Evolutionary conservation across 1,284 basidiomycete genomes (phyloP), one percentile per base, ranked within the genome.

Genomic region (Apiotrichum montevideense): DNA sequence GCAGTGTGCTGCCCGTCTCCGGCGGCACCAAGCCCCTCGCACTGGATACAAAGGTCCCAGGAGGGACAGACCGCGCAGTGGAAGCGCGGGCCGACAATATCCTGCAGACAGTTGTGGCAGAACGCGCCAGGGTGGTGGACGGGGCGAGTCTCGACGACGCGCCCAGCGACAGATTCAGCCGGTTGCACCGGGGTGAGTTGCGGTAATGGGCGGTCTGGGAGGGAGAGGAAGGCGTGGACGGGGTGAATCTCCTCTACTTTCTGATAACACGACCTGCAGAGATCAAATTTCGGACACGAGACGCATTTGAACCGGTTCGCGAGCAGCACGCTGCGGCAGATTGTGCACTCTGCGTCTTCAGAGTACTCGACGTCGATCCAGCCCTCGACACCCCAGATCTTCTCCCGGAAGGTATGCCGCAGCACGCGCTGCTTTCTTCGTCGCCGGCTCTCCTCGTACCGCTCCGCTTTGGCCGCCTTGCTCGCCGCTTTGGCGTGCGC

Each of bases 51-150:
- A 15, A 94, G 63, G 57, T 78, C 77, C 74, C 76, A 77, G 3
- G 74, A 74, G 1, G 77, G 74, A 68, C 91, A 95, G n/a, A 89
- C 85, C 7, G 88, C 88, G 65, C 91, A 95, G 67, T 91, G 91
- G 75, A 91, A 94, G 6, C 88, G 82, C 14, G 90, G 88, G 14
- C 91, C 90, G 32, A 93, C 83, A 59, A 95, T 93, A 62, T 90
- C 89, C 66, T 86, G 84, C 62, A 88, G 78, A 70, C 91, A 95
- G 90, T 94, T 78, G 66, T 77, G 76, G 55, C 77, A 78, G 56
- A 78, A 78, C 1, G 72, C 72, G 14, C 74, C 76, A 0, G 74
- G 72, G 57, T 78, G 77, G 14, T 71, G 66, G 9, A 70, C 61
- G 1, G 52, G 56, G 2, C 49, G 44, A 14, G 41, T 50, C 47